Conservation (phyloP, 1,284 basidiomycete genomes). For the Lentinula novae-zelandiae region DNA sequence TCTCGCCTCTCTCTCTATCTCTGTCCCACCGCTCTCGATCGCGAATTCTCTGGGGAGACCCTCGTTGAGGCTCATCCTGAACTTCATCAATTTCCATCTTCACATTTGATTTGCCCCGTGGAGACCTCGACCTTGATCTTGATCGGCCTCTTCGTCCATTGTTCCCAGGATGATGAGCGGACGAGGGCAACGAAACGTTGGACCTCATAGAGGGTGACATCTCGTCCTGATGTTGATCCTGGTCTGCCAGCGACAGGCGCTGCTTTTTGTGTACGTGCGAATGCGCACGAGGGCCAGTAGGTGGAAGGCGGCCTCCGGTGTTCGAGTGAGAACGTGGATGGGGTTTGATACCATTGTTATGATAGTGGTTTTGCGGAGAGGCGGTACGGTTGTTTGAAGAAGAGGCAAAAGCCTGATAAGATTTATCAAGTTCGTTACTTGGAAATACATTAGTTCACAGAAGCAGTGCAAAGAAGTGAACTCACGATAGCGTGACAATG, state of each 20-base stretch:
- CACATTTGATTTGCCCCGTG: slow-evolving; percentile 30
- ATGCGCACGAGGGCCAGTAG: slow-evolving; percentile 72
- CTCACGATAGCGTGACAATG: slow-evolving; percentile 68
- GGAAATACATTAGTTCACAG: slow-evolving; percentile 1
- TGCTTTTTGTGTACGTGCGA: slow-evolving; percentile 54
- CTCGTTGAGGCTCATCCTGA: slow-evolving; percentile 32
- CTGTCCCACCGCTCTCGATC: slow-evolving; percentile 22
- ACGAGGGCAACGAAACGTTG: slow-evolving; percentile 8
- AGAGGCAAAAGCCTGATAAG: slow-evolving; percentile 55
- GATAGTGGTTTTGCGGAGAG: slow-evolving; percentile 30
- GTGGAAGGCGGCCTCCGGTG: slow-evolving; percentile 44
- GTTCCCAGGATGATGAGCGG: neutral
- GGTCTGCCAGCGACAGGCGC: slow-evolving; percentile 20
- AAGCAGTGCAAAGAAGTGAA: slow-evolving; percentile 17
- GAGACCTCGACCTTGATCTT: slow-evolving; percentile 23
- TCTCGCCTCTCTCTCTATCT: slow-evolving; percentile 23
- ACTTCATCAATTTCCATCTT: slow-evolving; percentile 63
- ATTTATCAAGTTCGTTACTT: slow-evolving; percentile 68
- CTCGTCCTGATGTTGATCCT: slow-evolving; percentile 19
- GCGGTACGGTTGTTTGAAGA: slow-evolving; percentile 37
- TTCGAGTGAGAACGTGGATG: slow-evolving; percentile 21
- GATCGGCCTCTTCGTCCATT: slow-evolving; percentile 1
- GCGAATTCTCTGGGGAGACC: slow-evolving; percentile 25
- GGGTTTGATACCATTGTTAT: slow-evolving; percentile 9
- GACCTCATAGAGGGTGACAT: slow-evolving; percentile 27